Evolutionary conservation across 1,139 yeast species (phyloP).

Genomic region (Taphrina communis): DNA sequence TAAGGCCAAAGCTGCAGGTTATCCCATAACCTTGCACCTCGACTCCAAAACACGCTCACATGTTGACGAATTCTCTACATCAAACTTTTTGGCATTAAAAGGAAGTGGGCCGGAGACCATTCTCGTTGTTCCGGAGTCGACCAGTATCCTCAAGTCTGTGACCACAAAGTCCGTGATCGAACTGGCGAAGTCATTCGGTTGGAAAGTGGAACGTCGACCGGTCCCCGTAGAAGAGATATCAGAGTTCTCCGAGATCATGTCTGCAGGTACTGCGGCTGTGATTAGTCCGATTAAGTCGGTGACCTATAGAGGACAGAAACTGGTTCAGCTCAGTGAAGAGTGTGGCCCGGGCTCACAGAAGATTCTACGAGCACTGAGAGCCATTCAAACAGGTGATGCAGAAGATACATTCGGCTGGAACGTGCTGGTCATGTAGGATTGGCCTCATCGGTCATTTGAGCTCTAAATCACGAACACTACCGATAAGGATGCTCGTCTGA

Average conservation of each 20-base stretch:
- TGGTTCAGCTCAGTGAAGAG: conserved; percentile 35
- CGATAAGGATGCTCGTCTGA: background rate
- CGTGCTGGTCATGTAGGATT: conserved; percentile 13
- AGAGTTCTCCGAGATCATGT: conserved; percentile 36
- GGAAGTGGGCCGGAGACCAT: conserved; percentile 23
- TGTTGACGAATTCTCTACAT: conserved; percentile 41
- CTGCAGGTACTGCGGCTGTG: conserved; percentile 42
- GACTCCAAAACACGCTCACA: conserved; percentile 41
- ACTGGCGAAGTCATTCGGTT: conserved; percentile 40
- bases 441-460: background rate
- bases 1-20: conserved; percentile 36
- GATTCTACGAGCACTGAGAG: conserved; percentile 18
- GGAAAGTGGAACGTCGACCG: conserved; percentile 40
- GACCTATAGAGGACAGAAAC: conserved; percentile 33
- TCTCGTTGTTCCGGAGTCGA: conserved; percentile 41
- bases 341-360: conserved; percentile 28
- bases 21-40: conserved; percentile 39
- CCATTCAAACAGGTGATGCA: conserved; percentile 31
- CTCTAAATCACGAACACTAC: background rate
- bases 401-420: conserved; percentile 36
- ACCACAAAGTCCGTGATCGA: conserved; percentile 41
- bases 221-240: conserved; percentile 36
- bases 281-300: conserved; percentile 37
- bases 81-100: conserved; percentile 40
- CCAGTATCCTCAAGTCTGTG: conserved; percentile 41